Base-by-base conservation (phyloP, 2,329 filamentous ascomycete species). In the Sarocladium brachiariae region DNA sequence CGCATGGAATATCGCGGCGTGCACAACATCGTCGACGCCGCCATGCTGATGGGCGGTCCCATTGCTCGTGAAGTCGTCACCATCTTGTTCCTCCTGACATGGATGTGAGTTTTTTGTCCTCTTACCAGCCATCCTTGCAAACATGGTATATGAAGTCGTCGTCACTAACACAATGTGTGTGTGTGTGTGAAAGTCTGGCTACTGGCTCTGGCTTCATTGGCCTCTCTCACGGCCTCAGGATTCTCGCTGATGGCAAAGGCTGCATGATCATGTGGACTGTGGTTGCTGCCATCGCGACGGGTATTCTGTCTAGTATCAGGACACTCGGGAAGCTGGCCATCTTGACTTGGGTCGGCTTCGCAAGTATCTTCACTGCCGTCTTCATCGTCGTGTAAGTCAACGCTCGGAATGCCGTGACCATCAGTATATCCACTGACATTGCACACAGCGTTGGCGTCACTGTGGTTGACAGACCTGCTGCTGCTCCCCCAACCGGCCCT, bases 271-370 rank as follows among this genome's bases (percentile, higher is more conserved):
- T 57, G 8, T 61, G 57, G 55, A 58, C 59, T 9, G 41, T 58
- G 23, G 50, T 61, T 19, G 59, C 59, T 10, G 55, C 58, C 13
- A 39, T 57, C 14, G 57, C 55, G 45, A 59, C 57, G 2, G 59
- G 55, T 7, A 25, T 61, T 30, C 52, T 66, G 10, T 62, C 63
- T 2, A 63, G 59, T 46, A 59, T 64, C 25, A 60, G 54, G 18
- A 64, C 60, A 0, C 55, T 65, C 10, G 58, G 59, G 7, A 59
- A 56, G 16, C 52, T 65, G 11, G 59, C 57, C 8, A 63, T 61
- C 54, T 54, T 65, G 3, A 60, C 60, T 6, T 65, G 62, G 61
- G 38, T 61, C 11, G 61, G 61, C 8, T 58, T 64, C 18, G 43
- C 52, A 1, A 59, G 54, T n/a, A 58, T 63, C 23, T 55, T 64